A percentile compares a stretch with the other conserved stretches of the same genome.
These are phyloP conservation scores for Myxozyma mucilagina DNA, from an alignment of 805 yeast species.

Conservation along the genomic window DNA sequence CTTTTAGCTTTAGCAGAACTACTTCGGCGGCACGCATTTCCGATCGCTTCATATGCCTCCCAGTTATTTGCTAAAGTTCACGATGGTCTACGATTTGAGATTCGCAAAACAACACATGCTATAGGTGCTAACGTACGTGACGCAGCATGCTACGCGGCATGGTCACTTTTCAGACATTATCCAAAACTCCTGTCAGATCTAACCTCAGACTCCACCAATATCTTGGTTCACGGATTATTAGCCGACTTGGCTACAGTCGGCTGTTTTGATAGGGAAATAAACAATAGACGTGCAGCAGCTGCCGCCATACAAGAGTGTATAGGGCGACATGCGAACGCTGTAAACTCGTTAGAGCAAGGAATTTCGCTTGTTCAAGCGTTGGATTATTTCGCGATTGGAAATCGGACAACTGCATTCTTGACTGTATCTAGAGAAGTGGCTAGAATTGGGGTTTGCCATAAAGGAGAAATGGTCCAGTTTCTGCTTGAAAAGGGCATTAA, in stretches of 20 bases:
- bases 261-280: slow-evolving; percentile 71
- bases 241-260: slow-evolving; percentile 52
- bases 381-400: slow-evolving; percentile 53
- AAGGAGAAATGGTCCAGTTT: slow-evolving; percentile 34
- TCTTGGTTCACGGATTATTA: slow-evolving; percentile 33
- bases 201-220: slow-evolving; percentile 16
- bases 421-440: slow-evolving; percentile 40
- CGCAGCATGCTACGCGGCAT: slow-evolving; percentile 78
- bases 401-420: slow-evolving; percentile 45
- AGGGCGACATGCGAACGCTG: slow-evolving; percentile 56
- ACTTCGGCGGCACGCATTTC: slow-evolving; percentile 35
- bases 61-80: slow-evolving; percentile 23
- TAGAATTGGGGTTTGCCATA: slow-evolving; percentile 12
- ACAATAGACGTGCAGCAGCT: slow-evolving; percentile 75
- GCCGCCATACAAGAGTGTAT: slow-evolving; percentile 85
- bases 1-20: slow-evolving; percentile 59
- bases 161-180: slow-evolving; percentile 64
- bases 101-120: slow-evolving; percentile 51
- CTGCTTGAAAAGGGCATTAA: slow-evolving; percentile 41
- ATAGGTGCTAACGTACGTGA: slow-evolving; percentile 75
- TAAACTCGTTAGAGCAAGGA: slow-evolving; percentile 37
- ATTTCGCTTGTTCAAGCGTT: slow-evolving; percentile 57
- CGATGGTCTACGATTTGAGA: slow-evolving; percentile 55
- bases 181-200: slow-evolving; percentile 18
- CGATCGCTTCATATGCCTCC: slow-evolving; percentile 5